Conservation (phyloP, 345 rosid species). For the Pistacia integerrima region DNA sequence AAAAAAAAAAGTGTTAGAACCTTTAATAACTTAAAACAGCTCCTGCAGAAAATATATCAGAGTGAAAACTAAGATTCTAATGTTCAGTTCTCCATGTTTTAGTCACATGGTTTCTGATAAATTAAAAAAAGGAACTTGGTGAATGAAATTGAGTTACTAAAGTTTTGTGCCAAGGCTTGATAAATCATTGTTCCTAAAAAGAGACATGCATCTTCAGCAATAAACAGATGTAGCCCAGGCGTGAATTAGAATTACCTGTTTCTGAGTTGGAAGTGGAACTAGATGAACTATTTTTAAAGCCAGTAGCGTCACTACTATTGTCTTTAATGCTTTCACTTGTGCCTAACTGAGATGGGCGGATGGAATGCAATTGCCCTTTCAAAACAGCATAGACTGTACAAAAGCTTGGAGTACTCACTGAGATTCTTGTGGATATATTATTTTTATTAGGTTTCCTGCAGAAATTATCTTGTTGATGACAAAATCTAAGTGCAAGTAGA, state of each 20-base stretch:
- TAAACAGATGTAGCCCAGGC: not conserved
- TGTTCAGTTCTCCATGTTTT: no score
- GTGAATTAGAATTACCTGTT: constrained; percentile 42
- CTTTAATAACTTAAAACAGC: not conserved
- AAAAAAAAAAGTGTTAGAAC: not conserved
- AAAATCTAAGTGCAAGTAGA: not conserved
- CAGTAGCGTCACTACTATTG: constrained; percentile 46
- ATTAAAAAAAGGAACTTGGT: no score
- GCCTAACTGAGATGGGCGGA: constrained; percentile 74
- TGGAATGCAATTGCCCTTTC: constrained; percentile 71
- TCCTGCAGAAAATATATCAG: not conserved
- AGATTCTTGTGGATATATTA: constrained; percentile 61
- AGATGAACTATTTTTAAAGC: constrained; percentile 44
- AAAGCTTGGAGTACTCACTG: constrained; percentile 56
- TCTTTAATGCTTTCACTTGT: constrained; percentile 47
- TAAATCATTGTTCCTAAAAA: not conserved
- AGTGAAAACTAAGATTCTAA: not conserved
- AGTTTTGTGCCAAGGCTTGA: no score
- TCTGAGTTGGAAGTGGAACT: constrained; percentile 38
- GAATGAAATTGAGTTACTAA: no score
- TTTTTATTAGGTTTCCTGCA: constrained; percentile 58
- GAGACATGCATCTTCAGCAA: not conserved
- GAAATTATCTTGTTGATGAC: constrained; percentile 1
- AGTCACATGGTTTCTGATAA: no score
- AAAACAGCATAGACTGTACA: constrained; percentile 80